Conservation (phyloP, 2,329 filamentous ascomycete species). For the Cercospora zeina region DNA sequence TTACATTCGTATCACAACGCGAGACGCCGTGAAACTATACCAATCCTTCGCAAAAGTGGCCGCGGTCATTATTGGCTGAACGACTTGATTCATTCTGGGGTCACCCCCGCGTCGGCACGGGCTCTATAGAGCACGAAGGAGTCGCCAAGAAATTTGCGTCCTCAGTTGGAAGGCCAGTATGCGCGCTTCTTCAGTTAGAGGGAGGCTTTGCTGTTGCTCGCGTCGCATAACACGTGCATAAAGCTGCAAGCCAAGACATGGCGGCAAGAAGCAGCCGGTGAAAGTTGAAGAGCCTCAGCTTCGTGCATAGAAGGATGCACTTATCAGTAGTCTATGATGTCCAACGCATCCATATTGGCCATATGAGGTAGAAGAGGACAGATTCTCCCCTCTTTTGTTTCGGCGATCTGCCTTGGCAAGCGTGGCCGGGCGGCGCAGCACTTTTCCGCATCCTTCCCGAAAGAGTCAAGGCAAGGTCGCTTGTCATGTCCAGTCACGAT, state of each 20-base stretch:
- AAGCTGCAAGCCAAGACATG: background rate
- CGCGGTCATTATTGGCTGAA: background rate
- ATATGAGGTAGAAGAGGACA: background rate
- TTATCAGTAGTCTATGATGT: conserved; percentile 1
- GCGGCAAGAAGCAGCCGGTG: background rate
- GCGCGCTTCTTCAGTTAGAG: background rate
- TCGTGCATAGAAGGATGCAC: conserved; percentile 1
- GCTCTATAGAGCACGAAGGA: background rate
- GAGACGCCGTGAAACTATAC: conserved; percentile 8
- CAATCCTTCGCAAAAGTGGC: conserved; percentile 9
- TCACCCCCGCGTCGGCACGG: background rate
- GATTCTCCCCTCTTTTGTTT: background rate
- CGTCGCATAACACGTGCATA: background rate
- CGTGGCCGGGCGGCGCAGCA: conserved; percentile 1
- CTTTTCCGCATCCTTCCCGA: conserved; percentile 6
- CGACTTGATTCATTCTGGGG: background rate
- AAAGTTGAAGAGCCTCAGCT: background rate
- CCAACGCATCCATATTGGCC: background rate
- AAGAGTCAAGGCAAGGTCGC: background rate
- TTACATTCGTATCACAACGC: background rate
- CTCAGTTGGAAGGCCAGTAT: background rate
- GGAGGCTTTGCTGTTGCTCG: background rate
- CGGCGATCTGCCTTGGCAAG: background rate
- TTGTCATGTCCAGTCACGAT: background rate
- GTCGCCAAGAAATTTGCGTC: background rate